phyloP scores from a whole-genome alignment of 2,329 filamentous ascomycete genomes.

The Colletotrichum sp. region DNA sequence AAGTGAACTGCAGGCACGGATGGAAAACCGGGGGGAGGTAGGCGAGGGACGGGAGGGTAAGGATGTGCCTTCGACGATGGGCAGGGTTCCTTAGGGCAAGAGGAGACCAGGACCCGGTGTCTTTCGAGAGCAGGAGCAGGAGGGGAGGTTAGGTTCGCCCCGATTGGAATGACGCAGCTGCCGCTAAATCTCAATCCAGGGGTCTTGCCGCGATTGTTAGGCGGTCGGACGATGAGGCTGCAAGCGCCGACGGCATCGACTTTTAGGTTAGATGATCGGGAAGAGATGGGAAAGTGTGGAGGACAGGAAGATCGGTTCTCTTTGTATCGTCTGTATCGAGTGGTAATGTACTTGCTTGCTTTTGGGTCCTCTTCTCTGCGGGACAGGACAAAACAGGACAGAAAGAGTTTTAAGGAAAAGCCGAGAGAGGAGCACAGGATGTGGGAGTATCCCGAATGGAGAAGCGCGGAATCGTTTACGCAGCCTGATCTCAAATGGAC shows the following conservation, averaged over 20 bases:
- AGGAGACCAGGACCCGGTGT: background rate
- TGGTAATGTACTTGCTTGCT: background rate
- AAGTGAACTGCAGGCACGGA: background rate
- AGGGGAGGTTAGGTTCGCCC: constrained; percentile 3
- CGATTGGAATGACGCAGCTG: constrained; percentile 4
- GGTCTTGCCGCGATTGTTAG: background rate
- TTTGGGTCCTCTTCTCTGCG: background rate
- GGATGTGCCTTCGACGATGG: background rate
- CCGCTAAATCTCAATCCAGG: constrained; percentile 1
- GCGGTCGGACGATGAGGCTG: constrained; percentile 11
- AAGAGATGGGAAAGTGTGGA: background rate
- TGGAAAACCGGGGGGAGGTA: background rate
- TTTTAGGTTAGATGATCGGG: constrained; percentile 13
- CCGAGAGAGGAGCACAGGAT: background rate
- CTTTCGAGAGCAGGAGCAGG: background rate
- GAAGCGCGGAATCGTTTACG: background rate
- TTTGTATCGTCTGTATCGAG: background rate
- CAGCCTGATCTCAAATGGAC: background rate
- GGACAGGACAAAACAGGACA: background rate
- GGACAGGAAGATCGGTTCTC: background rate
- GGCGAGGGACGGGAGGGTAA: background rate
- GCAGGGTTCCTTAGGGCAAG: constrained; percentile 6
- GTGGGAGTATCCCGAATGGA: background rate
- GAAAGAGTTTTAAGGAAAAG: background rate
- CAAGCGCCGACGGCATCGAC: constrained; percentile 3